phyloP scores from a whole-genome alignment of 192 early-diverging fungal genomes.

The Thamnidium elegans region DNA sequence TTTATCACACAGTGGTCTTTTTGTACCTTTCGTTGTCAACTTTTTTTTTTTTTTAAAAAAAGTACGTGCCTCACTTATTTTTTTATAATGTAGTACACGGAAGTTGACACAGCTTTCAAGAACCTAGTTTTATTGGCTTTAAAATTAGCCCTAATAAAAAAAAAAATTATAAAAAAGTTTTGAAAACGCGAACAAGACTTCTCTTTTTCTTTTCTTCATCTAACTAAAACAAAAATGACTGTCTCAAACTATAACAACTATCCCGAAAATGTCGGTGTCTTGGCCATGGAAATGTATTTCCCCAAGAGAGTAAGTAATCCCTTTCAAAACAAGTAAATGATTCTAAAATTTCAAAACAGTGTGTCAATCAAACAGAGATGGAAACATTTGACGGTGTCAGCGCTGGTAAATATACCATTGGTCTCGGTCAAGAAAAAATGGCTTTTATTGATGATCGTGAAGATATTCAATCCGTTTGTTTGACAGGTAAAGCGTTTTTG shows the following conservation, averaged over 20 bases:
- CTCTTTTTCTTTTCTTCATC: constrained; percentile 14
- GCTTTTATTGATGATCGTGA: constrained; percentile 94
- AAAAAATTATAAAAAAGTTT: not conserved
- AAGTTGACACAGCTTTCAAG: too few relatives aligned
- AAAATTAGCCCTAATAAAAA: not conserved
- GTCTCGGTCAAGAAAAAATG: constrained; percentile 95
- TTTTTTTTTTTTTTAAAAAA: too few relatives aligned
- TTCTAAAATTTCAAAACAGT: too few relatives aligned
- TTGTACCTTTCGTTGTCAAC: too few relatives aligned
- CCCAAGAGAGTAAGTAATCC: constrained; percentile 46
- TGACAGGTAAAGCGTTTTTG: constrained; percentile 64
- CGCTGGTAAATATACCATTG: constrained; percentile 97
- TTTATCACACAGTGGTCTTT: too few relatives aligned
- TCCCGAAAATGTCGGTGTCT: constrained; percentile 46
- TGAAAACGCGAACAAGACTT: not conserved
- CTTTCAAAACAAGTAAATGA: too few relatives aligned
- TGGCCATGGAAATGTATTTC: constrained; percentile 50
- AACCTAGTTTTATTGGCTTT: not conserved
- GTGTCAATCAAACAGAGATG: constrained; percentile 58
- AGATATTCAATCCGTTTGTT: constrained; percentile 85
- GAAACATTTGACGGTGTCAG: constrained; percentile 92
- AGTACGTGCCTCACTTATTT: too few relatives aligned
- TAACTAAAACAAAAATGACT: constrained; percentile 6
- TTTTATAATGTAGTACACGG: too few relatives aligned
- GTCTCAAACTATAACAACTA: constrained; percentile 25